Evolutionary conservation across 352 stramenopile genomes (phyloP).

Genomic region (Globisporangium barbulae): DNA sequence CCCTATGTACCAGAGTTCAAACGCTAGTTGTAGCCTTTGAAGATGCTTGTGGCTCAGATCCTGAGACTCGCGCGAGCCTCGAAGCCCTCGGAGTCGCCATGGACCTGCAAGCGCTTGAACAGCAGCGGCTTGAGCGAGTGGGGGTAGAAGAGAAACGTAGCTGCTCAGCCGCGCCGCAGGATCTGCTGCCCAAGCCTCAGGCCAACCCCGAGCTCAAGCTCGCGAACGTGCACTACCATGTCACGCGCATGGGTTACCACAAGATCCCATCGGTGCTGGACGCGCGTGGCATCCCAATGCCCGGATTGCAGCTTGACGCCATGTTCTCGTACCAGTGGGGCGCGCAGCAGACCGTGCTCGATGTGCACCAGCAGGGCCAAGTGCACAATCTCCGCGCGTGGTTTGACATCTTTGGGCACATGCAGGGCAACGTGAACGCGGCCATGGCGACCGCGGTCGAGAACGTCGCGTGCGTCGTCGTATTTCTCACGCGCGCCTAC

Average conservation of each 20-base stretch:
- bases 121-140: background rate
- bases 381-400: constrained; percentile 39
- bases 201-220: constrained; percentile 22
- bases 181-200: constrained; percentile 21
- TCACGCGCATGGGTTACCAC: constrained; percentile 30
- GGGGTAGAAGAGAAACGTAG: background rate
- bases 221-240: constrained; percentile 28
- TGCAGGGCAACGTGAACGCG: constrained; percentile 64
- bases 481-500: constrained; percentile 51
- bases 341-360: constrained; percentile 32
- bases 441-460: constrained; percentile 57
- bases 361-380: constrained; percentile 38
- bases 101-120: constrained; percentile 1
- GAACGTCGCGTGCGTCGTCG: constrained; percentile 50
- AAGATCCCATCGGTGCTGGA: constrained; percentile 38
- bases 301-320: constrained; percentile 36
- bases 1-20: background rate
- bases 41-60: background rate
- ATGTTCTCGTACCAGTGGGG: constrained; percentile 68
- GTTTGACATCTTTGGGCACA: constrained; percentile 61
- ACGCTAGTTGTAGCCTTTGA: background rate
- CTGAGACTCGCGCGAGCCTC: background rate
- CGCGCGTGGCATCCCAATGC: constrained; percentile 29
- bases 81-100: constrained; percentile 21
- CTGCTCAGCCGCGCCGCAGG: background rate